phyloP scores from a whole-genome alignment of 345 rosid genomes.

The Viola odorata region DNA sequence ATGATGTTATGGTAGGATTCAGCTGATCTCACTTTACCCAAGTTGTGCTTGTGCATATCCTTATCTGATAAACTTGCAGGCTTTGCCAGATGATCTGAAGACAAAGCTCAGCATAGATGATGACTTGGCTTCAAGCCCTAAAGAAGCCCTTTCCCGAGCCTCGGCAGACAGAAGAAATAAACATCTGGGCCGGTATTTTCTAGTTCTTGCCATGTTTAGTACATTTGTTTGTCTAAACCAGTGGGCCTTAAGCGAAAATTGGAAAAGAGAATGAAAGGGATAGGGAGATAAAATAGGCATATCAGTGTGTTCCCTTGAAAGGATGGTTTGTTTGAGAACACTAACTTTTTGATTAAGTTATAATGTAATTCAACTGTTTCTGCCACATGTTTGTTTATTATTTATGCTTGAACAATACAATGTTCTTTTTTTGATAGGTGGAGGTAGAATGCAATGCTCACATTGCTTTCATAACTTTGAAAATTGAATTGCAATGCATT shows the following conservation, averaged over 20 bases:
- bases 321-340: not conserved
- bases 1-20: slow-evolving; percentile 85
- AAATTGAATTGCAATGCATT: not conserved
- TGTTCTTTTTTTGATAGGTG: too few species aligned
- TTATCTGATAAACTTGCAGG: slow-evolving; percentile 47
- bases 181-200: slow-evolving; percentile 82
- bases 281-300: not conserved
- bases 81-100: slow-evolving; percentile 92
- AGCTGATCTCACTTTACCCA: slow-evolving; percentile 4
- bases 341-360: not conserved
- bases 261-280: not conserved
- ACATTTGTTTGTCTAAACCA: slow-evolving; percentile 1
- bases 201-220: slow-evolving; percentile 2
- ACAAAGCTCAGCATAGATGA: slow-evolving; percentile 90
- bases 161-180: slow-evolving; percentile 88
- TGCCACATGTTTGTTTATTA: too few species aligned
- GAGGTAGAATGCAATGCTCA: too few species aligned
- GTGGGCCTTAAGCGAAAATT: not conserved
- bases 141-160: slow-evolving; percentile 95
- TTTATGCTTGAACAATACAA: too few species aligned
- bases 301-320: not conserved
- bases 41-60: slow-evolving; percentile 12
- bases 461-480: not conserved
- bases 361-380: not conserved
- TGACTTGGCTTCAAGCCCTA: slow-evolving; percentile 81